These are phyloP conservation scores for Betula pendula DNA, from an alignment of 306 rosid genomes.

Conservation along the genomic window DNA sequence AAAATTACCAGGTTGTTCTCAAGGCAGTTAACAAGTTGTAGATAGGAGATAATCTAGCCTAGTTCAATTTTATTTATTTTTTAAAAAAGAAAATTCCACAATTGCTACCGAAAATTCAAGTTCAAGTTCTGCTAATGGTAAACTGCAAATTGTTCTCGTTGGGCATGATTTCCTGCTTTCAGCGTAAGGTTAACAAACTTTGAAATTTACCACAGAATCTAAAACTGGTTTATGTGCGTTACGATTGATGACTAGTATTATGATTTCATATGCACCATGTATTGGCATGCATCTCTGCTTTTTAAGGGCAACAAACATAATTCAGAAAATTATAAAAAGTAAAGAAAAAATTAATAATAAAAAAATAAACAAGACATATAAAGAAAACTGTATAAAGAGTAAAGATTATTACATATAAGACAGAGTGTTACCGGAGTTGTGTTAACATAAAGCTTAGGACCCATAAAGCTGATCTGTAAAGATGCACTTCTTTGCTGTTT, in stretches of 20 bases:
- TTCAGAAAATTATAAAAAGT: background rate
- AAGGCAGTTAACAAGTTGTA: background rate
- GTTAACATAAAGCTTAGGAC: conserved; percentile 86
- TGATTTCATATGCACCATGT: background rate
- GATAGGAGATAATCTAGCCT: background rate
- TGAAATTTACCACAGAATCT: background rate
- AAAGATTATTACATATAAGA: conserved; percentile 12
- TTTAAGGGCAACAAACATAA: background rate
- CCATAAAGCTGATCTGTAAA: conserved; percentile 85
- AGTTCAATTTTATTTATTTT: background rate
- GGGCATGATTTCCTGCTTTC: background rate
- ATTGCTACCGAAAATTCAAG: background rate
- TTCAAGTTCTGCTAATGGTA: background rate
- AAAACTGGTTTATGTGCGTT: background rate
- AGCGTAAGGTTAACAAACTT: background rate
- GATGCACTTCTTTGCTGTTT: conserved; percentile 58
- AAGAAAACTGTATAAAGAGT: background rate
- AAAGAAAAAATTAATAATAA: background rate
- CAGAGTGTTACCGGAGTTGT: conserved; percentile 56
- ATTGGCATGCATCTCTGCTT: background rate
- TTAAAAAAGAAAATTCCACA: background rate
- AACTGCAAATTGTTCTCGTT: background rate
- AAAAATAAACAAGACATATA: background rate
- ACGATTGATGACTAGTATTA: background rate
- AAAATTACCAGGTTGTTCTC: background rate